phyloP scores from a whole-genome alignment of 371 early-diverging fungal species.

The Mucor saturninus region DNA sequence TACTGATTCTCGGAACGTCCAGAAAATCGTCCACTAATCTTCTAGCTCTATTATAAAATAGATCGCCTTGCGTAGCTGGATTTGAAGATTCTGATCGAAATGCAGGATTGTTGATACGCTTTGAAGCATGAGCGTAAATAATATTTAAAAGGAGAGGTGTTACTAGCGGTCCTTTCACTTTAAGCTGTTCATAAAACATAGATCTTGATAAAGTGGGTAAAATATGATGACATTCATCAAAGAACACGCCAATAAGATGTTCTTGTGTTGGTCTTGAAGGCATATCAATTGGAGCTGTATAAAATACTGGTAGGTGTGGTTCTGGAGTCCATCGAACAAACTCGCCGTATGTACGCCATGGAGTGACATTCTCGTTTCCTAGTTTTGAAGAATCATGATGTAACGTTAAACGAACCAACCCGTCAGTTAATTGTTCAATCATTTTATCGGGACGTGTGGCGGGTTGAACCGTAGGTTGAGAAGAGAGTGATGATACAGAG shows the following conservation, averaged over 20 bases:
- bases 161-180: slow-evolving; percentile 44
- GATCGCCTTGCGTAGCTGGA: slow-evolving; percentile 31
- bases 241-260: slow-evolving; percentile 42
- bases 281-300: slow-evolving; percentile 47
- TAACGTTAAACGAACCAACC: slow-evolving; percentile 41
- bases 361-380: slow-evolving; percentile 27
- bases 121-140: slow-evolving; percentile 55
- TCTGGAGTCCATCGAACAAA: slow-evolving; percentile 38
- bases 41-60: slow-evolving; percentile 48
- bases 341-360: slow-evolving; percentile 34
- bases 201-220: slow-evolving; percentile 39
- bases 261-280: slow-evolving; percentile 45
- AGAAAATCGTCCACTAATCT: slow-evolving; percentile 50
- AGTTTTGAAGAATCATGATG: slow-evolving; percentile 33
- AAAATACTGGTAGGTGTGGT: slow-evolving; percentile 27
- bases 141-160: slow-evolving; percentile 48
- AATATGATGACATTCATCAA: slow-evolving; percentile 39
- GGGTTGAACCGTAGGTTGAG: slow-evolving; percentile 6
- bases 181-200: slow-evolving; percentile 54
- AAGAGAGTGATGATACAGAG: neutral
- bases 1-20: slow-evolving; percentile 52
- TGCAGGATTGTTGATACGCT: slow-evolving; percentile 30
- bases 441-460: slow-evolving; percentile 44
- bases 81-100: slow-evolving; percentile 27
- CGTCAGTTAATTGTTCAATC: slow-evolving; percentile 50